Evolutionary conservation across 176 grass and related monocot genomes (phyloP), one percentile per base, ranked within the genome.

Genomic region (Carex littledalei): DNA sequence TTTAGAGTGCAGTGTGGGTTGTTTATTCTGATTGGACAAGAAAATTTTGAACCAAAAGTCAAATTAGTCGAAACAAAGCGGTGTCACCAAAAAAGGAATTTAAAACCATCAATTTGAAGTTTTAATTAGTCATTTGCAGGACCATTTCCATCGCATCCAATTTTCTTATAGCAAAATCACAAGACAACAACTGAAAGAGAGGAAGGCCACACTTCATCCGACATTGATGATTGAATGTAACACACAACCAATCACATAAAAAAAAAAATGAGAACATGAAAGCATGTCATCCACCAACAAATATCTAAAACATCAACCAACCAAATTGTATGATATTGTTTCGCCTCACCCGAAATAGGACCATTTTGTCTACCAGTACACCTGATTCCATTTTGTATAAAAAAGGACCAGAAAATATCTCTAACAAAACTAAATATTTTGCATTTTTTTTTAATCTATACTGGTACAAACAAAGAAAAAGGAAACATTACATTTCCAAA

Each of bases 151-250:
- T 13, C 6, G 11, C 16, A 45, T 45, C 24, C 39, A 74, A 20
- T 6, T 75, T 47, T 76, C 22, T 7, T 16, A 76, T 31, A 78
- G 52, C 74, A 78, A 64, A 63, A 43, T 82, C 13, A 45, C 3
- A 65, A 82, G 60, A 15, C 9, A 47, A 82, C 8, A 32, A 49
- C 79, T 65, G 79, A 35, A 18, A 63, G 58, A 22, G 35, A 65
- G 41, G 50, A 34, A 45, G 59, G 60, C 41, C 59, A 82, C 59
- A 64, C 11, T 65, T 35, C 79, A 65, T 65, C 79, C 59, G 16
- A 24, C 79, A 82, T 65, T 82, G 13, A 82, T 45, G 17, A 82
- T 82, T 82, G 79, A 49, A 82, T 65, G 41, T 47, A 81, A 81
- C 79, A 20, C 34, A n/a, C 79, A 49, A 64, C 79, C 83, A 60